Base-by-base conservation (phyloP, 108 stramenopile species). In the Cyclotella sp. region DNA sequence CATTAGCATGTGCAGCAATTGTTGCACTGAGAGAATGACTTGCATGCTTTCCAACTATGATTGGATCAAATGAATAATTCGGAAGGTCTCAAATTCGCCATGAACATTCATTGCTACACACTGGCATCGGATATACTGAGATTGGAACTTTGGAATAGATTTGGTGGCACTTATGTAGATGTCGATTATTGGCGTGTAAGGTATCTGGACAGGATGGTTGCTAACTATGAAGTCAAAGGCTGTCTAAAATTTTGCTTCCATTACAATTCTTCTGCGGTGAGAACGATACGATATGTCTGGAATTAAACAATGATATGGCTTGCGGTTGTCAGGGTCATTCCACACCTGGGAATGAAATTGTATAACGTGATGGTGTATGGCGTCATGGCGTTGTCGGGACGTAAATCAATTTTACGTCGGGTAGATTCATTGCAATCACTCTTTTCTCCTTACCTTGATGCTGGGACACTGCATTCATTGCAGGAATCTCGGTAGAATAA, bases 291-390 rank as follows among this genome's bases (percentile, higher is more conserved):
- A 80, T 80, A 16, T 73, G 70, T 63, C 19, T 85, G 12, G 84
- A 85, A 63, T 45, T 85, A 26, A 85, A 85, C 64, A 85, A 85
- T 75, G 84, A 80, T 34, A 74, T 85, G 52, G 80, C 44, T 0
- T 79, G 84, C 47, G 42, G 55, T n/a, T 44, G 27, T 7, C 49
- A 49, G 59, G 73, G 76, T 1, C 84, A 85, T 65, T 71, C 77
- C 28, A 68, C 81, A 39, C 16, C n/a, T n/a, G n/a, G n/a, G n/a
- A n/a, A n/a, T n/a, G n/a, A n/a, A n/a, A n/a, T n/a, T n/a, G n/a
- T n/a, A n/a, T n/a, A n/a, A n/a, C n/a, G n/a, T n/a, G n/a, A n/a
- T n/a, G n/a, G n/a, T n/a, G n/a, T n/a, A 63, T 15, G 29, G 43
- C 18, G 16, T 47, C 14, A 14, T 60, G n/a, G 29, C 64, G 30